phyloP scores from a whole-genome alignment of 257 asterid genomes.

The Fraxinus excelsior region DNA sequence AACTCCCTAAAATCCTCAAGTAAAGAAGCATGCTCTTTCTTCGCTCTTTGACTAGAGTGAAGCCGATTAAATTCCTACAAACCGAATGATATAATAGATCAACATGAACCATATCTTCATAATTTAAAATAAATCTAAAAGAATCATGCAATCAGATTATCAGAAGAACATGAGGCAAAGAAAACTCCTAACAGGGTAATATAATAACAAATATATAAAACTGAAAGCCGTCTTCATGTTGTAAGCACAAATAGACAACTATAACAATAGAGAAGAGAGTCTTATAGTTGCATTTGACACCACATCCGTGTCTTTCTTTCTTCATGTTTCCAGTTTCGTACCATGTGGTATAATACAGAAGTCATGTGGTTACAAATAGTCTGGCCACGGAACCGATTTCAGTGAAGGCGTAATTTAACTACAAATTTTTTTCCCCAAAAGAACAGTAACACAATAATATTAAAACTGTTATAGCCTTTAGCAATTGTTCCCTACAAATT shows the following conservation, averaged over 20 bases:
- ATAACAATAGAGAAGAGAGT: not conserved
- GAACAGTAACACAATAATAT: too few species aligned
- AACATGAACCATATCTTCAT: conserved; percentile 20
- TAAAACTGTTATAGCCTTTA: too few species aligned
- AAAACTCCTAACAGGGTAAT: too few species aligned
- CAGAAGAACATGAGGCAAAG: too few species aligned
- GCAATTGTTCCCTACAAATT: too few species aligned
- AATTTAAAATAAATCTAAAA: conserved; percentile 17
- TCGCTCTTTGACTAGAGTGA: conserved; percentile 84
- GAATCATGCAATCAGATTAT: not conserved
- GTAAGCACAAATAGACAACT: too few species aligned
- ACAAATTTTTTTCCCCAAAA: too few species aligned
- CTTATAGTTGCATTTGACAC: not conserved
- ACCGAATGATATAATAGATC: conserved; percentile 23
- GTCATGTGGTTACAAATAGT: too few species aligned
- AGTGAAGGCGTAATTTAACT: too few species aligned
- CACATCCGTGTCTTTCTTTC: conserved; percentile 1
- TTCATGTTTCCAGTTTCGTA: not conserved
- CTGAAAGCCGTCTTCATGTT: too few species aligned
- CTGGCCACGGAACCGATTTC: too few species aligned
- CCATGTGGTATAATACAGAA: not conserved
- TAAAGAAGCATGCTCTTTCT: conserved; percentile 92
- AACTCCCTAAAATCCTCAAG: conserved; percentile 98
- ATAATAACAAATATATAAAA: too few species aligned
- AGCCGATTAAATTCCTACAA: conserved; percentile 84